Base-by-base conservation (phyloP, 225 moss, liverwort and hornwort genomes). In the Physcomitrium patens region DNA sequence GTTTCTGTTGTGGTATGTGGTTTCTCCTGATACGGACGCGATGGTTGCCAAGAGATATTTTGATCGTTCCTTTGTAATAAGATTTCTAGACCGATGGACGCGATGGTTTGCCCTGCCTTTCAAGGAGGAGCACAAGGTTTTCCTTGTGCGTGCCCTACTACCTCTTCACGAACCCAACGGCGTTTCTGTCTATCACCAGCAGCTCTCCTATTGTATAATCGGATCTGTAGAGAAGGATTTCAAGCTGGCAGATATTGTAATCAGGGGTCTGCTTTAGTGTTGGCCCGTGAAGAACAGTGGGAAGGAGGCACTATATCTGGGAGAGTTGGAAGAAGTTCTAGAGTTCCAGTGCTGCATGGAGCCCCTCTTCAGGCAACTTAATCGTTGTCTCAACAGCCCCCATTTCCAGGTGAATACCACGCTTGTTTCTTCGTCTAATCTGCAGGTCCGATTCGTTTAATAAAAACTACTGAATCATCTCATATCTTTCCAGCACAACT, bases 1-100 rank as follows among this genome's bases (percentile, higher is more conserved):
- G 79, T 87, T 87, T 64, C 87, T 87, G 79, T 77, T 87, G 19
- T 81, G 87, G n/a, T 87, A 87, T 49, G 87, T 87, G 60, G 87
- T 84, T 46, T 87, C 87, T 10, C 12, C 84, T n/a, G 83, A 83
- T 64, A 73, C 73, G 1, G 87, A 87, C 47, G 84, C 87, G 13
- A 87, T 81, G 68, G 66, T 87, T 67, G 87, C 81, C 17, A 87
- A 87, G 74, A 72, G 79, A 41, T 83, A 83, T 68, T 79, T 83
- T 50, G 83, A 83, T 24, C 83, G 79, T 68, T 76, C 76, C 28
- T 83, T 83, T 73, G 83, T 80, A 69, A 68, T 79, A 63, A 79
- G 61, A 64, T 80, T 83, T 52, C 69, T 83, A 17, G 83, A 83
- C 53, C 79, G n/a, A n/a, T n/a, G n/a, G n/a, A n/a, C n/a, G n/a